A percentile compares a stretch with the other conserved stretches of the same genome.
These are phyloP conservation scores for Cryphonectria parasitica DNA, from an alignment of 2,329 filamentous ascomycete genomes.

Conservation along the genomic window DNA sequence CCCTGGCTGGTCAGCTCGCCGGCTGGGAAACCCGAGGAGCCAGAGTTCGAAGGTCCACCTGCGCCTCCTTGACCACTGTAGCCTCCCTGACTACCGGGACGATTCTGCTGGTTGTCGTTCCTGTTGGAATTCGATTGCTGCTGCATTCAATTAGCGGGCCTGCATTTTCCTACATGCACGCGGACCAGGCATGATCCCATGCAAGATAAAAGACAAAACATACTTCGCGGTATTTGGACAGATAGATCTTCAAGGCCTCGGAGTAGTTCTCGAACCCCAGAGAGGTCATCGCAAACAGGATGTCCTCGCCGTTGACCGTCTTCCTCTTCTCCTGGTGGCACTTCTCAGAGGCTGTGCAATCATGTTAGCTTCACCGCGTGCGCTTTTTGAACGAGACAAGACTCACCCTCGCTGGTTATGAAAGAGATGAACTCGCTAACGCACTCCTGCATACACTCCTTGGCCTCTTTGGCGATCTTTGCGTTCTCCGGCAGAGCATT, in stretches of 20 bases:
- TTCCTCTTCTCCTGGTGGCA: slow-evolving; percentile 99
- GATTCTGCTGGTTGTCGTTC: slow-evolving; percentile 56
- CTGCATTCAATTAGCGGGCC: slow-evolving; percentile 36
- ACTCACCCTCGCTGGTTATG: slow-evolving; percentile 95
- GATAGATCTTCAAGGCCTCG: slow-evolving; percentile 96
- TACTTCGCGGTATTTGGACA: slow-evolving; percentile 97
- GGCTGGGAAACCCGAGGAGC: slow-evolving; percentile 48
- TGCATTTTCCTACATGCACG: not conserved
- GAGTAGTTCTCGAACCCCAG: slow-evolving; percentile 99
- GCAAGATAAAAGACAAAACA: slow-evolving; percentile 42
- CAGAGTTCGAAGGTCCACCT: slow-evolving; percentile 43
- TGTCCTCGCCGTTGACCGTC: slow-evolving; percentile 98
- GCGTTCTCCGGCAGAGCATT: slow-evolving; percentile 95
- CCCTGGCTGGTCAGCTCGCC: slow-evolving; percentile 49
- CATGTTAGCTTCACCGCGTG: slow-evolving; percentile 32
- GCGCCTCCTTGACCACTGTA: slow-evolving; percentile 50
- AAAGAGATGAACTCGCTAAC: slow-evolving; percentile 99
- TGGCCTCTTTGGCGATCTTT: slow-evolving; percentile 98
- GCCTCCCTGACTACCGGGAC: slow-evolving; percentile 56
- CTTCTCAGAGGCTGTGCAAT: slow-evolving; percentile 86
- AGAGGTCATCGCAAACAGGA: slow-evolving; percentile 98
- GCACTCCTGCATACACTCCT: slow-evolving; percentile 99
- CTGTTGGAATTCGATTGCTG: slow-evolving; percentile 79
- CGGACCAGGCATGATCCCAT: slow-evolving; percentile 18
- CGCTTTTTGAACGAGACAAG: slow-evolving; percentile 1